A percentile compares a stretch with the other conserved stretches of the same genome.
Evolutionary conservation across 352 stramenopile species (phyloP).

Genomic region (Pythium vanterpoolii): DNA sequence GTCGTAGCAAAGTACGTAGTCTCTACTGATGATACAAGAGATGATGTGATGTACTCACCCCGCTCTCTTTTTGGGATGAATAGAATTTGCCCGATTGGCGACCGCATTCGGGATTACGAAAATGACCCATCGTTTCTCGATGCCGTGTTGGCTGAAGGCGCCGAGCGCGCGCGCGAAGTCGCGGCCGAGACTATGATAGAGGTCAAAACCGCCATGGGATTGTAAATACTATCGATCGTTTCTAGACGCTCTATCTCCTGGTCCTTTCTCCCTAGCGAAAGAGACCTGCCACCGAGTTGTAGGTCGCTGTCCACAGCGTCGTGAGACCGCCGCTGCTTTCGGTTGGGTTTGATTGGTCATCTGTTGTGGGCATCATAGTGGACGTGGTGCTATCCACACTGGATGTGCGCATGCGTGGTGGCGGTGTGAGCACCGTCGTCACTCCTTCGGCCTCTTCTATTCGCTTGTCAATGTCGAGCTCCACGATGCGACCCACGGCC

Average conservation of each 20-base stretch:
- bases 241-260: background rate
- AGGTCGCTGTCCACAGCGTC: slow-evolving; percentile 17
- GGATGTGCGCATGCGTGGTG: background rate
- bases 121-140: slow-evolving; percentile 90
- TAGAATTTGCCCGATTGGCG: slow-evolving; percentile 93
- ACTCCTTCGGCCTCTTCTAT: slow-evolving; percentile 10
- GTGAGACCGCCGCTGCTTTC: background rate
- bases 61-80: slow-evolving; percentile 5
- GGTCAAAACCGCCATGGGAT: slow-evolving; percentile 71
- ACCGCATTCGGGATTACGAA: slow-evolving; percentile 90
- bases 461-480: slow-evolving; percentile 20
- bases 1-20: slow-evolving; percentile 89
- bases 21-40: background rate
- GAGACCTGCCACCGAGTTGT: slow-evolving; percentile 14
- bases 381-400: background rate
- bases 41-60: slow-evolving; percentile 7
- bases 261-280: slow-evolving; percentile 12
- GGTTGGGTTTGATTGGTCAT: background rate
- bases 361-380: background rate
- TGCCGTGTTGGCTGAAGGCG: slow-evolving; percentile 86
- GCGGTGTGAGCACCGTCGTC: slow-evolving; percentile 17
- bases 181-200: slow-evolving; percentile 70
- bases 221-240: slow-evolving; percentile 30
- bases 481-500: slow-evolving; percentile 19
- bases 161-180: slow-evolving; percentile 53